A percentile compares a stretch with the other conserved stretches of the same genome.
Evolutionary conservation across 805 yeast species (phyloP).

Genomic region (Saturnispora gosingensis): DNA sequence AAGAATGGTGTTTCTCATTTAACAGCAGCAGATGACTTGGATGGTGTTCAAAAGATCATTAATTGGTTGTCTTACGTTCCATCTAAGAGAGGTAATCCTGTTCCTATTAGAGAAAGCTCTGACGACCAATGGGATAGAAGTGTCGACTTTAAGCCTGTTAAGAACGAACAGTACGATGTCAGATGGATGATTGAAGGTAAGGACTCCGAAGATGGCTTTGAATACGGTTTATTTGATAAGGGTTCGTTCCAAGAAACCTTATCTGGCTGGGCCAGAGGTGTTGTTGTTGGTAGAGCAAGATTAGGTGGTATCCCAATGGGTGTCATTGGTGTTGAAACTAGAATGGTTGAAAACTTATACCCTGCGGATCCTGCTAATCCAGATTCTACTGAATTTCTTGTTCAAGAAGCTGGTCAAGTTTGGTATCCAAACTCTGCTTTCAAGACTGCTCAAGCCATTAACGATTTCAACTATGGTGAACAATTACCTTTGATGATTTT

Average conservation of each 20-base stretch:
- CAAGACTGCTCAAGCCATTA: slow-evolving; percentile 98
- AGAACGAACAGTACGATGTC: slow-evolving; percentile 74
- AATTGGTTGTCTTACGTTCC: slow-evolving; percentile 96
- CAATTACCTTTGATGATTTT: slow-evolving; percentile 93
- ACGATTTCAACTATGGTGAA: slow-evolving; percentile 96
- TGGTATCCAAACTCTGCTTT: slow-evolving; percentile 99
- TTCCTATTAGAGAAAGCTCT: slow-evolving; percentile 69
- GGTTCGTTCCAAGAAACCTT: slow-evolving; percentile 92
- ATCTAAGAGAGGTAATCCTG: slow-evolving; percentile 78
- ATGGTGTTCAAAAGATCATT: slow-evolving; percentile 90
- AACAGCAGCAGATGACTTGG: slow-evolving; percentile 94
- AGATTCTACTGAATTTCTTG: slow-evolving; percentile 74
- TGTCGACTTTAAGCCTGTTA: slow-evolving; percentile 68
- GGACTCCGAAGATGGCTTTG: slow-evolving; percentile 60
- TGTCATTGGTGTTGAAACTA: slow-evolving; percentile 92
- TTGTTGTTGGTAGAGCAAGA: slow-evolving; percentile 97
- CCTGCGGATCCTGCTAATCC: slow-evolving; percentile 99
- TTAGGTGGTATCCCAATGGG: slow-evolving; percentile 98
- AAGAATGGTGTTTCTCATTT: slow-evolving; percentile 96
- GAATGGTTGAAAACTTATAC: slow-evolving; percentile 75
- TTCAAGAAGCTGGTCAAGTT: slow-evolving; percentile 98
- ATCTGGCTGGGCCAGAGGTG: slow-evolving; percentile 98
- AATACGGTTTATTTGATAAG: slow-evolving; percentile 84
- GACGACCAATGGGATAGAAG: slow-evolving; percentile 92
- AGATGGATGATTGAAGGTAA: slow-evolving; percentile 92